phyloP scores from a whole-genome alignment of 352 stramenopile species.

The Thalassiosira exigua region DNA sequence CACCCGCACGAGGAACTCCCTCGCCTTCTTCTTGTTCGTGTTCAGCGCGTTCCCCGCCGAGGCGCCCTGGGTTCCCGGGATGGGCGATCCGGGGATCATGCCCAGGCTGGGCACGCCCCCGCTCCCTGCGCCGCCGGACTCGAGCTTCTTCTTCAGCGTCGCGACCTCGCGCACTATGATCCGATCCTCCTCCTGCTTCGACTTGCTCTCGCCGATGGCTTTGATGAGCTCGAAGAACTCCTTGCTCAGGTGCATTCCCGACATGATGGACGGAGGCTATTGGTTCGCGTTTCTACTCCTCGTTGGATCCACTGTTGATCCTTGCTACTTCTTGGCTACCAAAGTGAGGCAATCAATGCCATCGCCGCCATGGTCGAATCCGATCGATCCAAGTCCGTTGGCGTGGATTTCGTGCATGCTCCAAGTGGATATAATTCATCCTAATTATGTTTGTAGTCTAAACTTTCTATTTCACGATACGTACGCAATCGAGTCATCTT shows the following conservation, averaged over 20 bases:
- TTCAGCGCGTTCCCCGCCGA: slow-evolving; percentile 53
- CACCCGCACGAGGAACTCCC: slow-evolving; percentile 98
- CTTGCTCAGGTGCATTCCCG: slow-evolving; percentile 86
- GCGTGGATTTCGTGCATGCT: no score
- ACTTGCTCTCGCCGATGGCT: slow-evolving; percentile 99
- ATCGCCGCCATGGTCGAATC: no score
- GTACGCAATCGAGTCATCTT: no score
- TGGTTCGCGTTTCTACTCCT: no score
- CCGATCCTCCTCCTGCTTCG: slow-evolving; percentile 99
- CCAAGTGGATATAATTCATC: no score
- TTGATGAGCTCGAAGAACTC: slow-evolving; percentile 99
- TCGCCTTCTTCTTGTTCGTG: slow-evolving; percentile 92
- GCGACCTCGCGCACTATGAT: slow-evolving; percentile 97
- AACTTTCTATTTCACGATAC: no score
- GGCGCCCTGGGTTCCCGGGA: slow-evolving; percentile 14
- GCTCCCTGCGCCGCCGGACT: slow-evolving; percentile 38
- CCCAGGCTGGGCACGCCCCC: slow-evolving; percentile 12
- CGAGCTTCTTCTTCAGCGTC: slow-evolving; percentile 95
- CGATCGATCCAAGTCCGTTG: no score
- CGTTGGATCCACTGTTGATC: no score
- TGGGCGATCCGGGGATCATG: slow-evolving; percentile 47
- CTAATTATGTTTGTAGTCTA: no score
- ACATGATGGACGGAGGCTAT: slow-evolving; percentile 72
- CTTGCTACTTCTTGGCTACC: no score
- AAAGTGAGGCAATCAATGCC: no score